Evolutionary conservation across 2,329 filamentous ascomycete genomes (phyloP).

Genomic region (Tricladium varicosporioides): DNA sequence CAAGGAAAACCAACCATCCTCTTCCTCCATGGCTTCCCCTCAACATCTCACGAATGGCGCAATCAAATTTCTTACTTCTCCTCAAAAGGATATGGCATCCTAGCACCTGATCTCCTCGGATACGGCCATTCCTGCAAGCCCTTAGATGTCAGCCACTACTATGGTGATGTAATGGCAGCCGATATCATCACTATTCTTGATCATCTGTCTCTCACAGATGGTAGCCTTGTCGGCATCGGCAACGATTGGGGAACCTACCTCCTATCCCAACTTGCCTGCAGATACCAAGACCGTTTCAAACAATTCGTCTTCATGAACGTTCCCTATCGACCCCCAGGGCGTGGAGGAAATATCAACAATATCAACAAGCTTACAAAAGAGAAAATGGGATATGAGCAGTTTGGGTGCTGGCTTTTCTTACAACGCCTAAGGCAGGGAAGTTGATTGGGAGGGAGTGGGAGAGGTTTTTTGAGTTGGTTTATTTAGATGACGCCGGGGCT

Average conservation of each 20-base stretch:
- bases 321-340: slow-evolving; percentile 5
- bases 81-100: slow-evolving; percentile 39
- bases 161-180: slow-evolving; percentile 31
- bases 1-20: slow-evolving; percentile 33
- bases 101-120: slow-evolving; percentile 42
- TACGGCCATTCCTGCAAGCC: slow-evolving; percentile 37
- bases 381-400: slow-evolving; percentile 17
- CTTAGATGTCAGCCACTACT: slow-evolving; percentile 28
- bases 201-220: slow-evolving; percentile 16
- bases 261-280: slow-evolving; percentile 19
- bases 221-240: slow-evolving; percentile 16
- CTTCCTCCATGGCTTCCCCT: slow-evolving; percentile 48
- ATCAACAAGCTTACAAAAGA: slow-evolving; percentile 15
- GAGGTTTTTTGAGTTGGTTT: slow-evolving; percentile 17
- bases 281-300: slow-evolving; percentile 10
- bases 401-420: slow-evolving; percentile 23
- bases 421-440: slow-evolving; percentile 9
- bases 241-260: slow-evolving; percentile 29
- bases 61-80: slow-evolving; percentile 22
- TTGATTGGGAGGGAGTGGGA: slow-evolving; percentile 21
- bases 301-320: slow-evolving; percentile 22
- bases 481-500: background rate
- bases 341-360: slow-evolving; percentile 5
- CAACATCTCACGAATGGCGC: slow-evolving; percentile 42
- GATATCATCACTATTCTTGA: slow-evolving; percentile 38